These are phyloP conservation scores for Flammula alnicola DNA, from an alignment of 1,284 basidiomycete species.

Conservation along the genomic window DNA sequence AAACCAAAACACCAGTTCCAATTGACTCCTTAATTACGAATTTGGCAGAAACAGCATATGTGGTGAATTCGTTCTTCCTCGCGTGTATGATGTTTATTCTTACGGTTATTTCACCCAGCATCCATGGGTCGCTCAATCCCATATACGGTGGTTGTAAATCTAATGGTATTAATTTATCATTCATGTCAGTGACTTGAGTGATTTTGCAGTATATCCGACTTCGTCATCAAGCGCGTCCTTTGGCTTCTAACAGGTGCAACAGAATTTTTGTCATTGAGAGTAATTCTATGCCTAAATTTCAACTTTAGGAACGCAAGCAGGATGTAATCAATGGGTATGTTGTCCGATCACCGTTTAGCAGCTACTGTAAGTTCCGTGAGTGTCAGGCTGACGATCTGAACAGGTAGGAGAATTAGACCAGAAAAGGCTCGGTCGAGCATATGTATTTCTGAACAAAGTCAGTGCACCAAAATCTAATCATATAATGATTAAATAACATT, in stretches of 20 bases:
- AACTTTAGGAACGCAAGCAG: slow-evolving; percentile 49
- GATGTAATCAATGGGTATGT: slow-evolving; percentile 68
- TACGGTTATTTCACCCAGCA: slow-evolving; percentile 35
- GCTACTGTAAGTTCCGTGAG: not conserved
- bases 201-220: slow-evolving; percentile 55
- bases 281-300: not conserved
- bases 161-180: not conserved
- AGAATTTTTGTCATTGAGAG: not conserved
- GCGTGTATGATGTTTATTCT: not conserved
- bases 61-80: slow-evolving; percentile 37
- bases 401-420: slow-evolving; percentile 63
- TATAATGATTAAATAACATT: not conserved
- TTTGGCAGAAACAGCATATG: slow-evolving; percentile 58
- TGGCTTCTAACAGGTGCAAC: slow-evolving; percentile 63
- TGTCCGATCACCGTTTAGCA: not conserved
- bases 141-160: slow-evolving; percentile 66
- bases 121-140: slow-evolving; percentile 60
- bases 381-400: not conserved
- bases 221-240: slow-evolving; percentile 64
- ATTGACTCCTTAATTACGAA: slow-evolving; percentile 68
- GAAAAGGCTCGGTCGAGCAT: slow-evolving; percentile 60
- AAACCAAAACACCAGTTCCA: slow-evolving; percentile 48
- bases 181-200: not conserved
- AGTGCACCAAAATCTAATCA: slow-evolving; percentile 1
- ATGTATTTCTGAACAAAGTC: slow-evolving; percentile 56